Conservation (phyloP, 805 yeast species). For the Candida ficus region DNA sequence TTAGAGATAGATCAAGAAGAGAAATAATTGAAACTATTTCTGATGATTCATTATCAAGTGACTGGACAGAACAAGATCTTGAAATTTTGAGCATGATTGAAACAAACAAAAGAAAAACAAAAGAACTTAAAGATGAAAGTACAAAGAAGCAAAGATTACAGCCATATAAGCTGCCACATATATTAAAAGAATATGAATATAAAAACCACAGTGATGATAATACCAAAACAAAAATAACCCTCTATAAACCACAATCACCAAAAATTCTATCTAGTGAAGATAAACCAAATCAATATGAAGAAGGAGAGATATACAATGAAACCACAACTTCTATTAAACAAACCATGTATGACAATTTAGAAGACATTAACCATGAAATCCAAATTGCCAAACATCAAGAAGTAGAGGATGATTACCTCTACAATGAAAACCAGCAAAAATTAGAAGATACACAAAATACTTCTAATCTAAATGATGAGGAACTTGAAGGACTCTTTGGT, state of each 20-base stretch:
- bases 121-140: not conserved
- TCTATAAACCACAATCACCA: conserved; percentile 1
- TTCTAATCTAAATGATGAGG: conserved; percentile 7
- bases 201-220: not conserved
- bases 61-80: not conserved
- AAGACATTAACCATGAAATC: conserved; percentile 12
- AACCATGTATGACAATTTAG: conserved; percentile 10
- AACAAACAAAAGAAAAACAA: not conserved
- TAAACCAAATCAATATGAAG: not conserved
- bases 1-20: not conserved
- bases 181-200: not conserved
- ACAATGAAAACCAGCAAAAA: not conserved
- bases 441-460: not conserved
- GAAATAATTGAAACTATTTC: too few species aligned
- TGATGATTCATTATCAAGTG: not conserved
- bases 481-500: conserved; percentile 15
- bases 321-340: conserved; percentile 1
- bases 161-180: too few species aligned
- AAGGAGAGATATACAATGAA: not conserved
- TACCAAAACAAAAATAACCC: not conserved
- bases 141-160: not conserved
- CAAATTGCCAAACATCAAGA: conserved; percentile 8
- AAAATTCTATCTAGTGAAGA: not conserved
- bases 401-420: not conserved
- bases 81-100: conserved; percentile 1